phyloP scores from a whole-genome alignment of 108 stramenopile genomes.

The Fistulifera solaris region DNA sequence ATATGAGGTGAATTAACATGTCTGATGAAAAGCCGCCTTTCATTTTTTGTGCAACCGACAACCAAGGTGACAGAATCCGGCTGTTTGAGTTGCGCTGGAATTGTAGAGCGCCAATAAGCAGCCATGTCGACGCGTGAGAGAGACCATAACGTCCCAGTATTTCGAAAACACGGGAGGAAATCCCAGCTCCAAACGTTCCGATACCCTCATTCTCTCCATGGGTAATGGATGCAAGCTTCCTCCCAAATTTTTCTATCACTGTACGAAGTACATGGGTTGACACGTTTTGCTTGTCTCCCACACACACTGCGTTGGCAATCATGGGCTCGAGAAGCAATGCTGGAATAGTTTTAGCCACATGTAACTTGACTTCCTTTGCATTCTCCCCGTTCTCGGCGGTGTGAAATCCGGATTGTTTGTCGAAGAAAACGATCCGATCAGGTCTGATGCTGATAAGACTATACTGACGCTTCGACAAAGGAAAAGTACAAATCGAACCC shows the following conservation, averaged over 20 bases:
- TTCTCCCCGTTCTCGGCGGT: conserved; percentile 45
- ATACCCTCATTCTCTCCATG: conserved; percentile 73
- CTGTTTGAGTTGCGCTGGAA: conserved; percentile 36
- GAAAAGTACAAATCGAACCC: conserved; percentile 54
- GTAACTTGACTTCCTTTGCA: conserved; percentile 35
- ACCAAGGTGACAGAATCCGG: conserved; percentile 55
- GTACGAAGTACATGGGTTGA: conserved; percentile 35
- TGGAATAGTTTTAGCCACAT: conserved; percentile 48
- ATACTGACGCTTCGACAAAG: conserved; percentile 17
- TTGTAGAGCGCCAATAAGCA: conserved; percentile 51
- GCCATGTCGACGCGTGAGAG: conserved; percentile 52
- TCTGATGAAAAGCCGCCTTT: conserved; percentile 41
- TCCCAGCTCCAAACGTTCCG: conserved; percentile 53
- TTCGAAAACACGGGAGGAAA: conserved; percentile 55
- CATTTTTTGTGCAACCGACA: conserved; percentile 50
- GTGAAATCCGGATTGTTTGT: conserved; percentile 31
- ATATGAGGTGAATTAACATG: conserved; percentile 42
- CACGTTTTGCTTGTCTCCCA: conserved; percentile 32
- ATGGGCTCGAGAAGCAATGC: conserved; percentile 70
- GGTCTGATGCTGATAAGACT: conserved; percentile 56
- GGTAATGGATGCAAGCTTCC: conserved; percentile 58
- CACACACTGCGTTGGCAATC: conserved; percentile 71
- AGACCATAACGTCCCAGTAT: conserved; percentile 43
- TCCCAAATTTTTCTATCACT: conserved; percentile 73
- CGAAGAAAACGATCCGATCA: conserved; percentile 53